Percentiles rank a stretch among this genome's conserved stretches.
Conservation (phyloP, 164 flowering plant species). For the Pachysandra terminalis region DNA sequence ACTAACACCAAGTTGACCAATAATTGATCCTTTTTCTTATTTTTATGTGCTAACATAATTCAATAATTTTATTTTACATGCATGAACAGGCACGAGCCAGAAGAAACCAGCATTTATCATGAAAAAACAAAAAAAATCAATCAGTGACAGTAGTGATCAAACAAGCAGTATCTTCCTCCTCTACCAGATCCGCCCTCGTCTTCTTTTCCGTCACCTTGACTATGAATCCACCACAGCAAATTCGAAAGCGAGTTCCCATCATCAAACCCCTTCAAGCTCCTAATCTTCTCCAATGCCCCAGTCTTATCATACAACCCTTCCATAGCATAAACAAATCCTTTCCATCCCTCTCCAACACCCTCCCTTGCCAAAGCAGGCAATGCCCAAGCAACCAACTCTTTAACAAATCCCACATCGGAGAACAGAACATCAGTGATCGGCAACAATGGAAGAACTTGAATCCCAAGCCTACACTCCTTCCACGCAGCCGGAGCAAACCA, state of each 20-base stretch:
- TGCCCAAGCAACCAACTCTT: slow-evolving; percentile 70
- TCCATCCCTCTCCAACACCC: slow-evolving; percentile 92
- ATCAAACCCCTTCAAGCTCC: slow-evolving; percentile 57
- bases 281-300: slow-evolving; percentile 53
- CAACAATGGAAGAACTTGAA: slow-evolving; percentile 74
- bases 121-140: too few relatives aligned
- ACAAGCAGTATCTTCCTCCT: slow-evolving; percentile 47
- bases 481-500: slow-evolving; percentile 92
- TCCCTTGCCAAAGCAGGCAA: slow-evolving; percentile 61
- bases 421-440: slow-evolving; percentile 76
- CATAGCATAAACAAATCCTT: slow-evolving; percentile 81
- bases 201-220: slow-evolving; percentile 34
- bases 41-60: too few relatives aligned
- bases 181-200: slow-evolving; percentile 8
- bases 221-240: slow-evolving; percentile 87
- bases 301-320: slow-evolving; percentile 65
- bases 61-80: too few relatives aligned
- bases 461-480: slow-evolving; percentile 81
- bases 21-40: too few relatives aligned
- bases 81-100: too few relatives aligned
- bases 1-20: too few relatives aligned
- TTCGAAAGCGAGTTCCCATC: slow-evolving; percentile 84
- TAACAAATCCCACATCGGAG: slow-evolving; percentile 47
- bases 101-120: too few relatives aligned
- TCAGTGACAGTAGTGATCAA: slow-evolving; percentile 49